A percentile compares a stretch with the other conserved stretches of the same genome.
phyloP scores from a whole-genome alignment of 192 early-diverging fungal species.

The Kickxella alabastrina region DNA sequence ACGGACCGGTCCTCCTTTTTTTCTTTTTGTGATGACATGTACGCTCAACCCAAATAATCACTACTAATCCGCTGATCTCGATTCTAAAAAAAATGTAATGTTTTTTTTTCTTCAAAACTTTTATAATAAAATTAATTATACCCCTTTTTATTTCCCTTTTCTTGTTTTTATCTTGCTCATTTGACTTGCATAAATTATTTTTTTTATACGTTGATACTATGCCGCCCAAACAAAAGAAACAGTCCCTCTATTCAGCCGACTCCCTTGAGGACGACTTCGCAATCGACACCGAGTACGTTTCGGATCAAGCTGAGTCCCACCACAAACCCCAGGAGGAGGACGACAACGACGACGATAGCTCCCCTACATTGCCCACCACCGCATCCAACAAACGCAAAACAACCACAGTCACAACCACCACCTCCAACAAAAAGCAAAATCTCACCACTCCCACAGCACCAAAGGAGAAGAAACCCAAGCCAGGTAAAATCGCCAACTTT shows the following conservation, averaged over 20 bases:
- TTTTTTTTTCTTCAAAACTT: background rate
- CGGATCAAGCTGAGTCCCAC: background rate
- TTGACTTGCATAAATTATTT: too few relatives aligned
- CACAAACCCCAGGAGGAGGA: background rate
- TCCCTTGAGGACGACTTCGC: constrained; percentile 47
- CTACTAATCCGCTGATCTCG: background rate
- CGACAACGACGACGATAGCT: background rate
- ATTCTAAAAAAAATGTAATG: background rate
- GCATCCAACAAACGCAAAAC: constrained; percentile 13
- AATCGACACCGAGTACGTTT: constrained; percentile 24
- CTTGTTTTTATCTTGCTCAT: constrained; percentile 3
- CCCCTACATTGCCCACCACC: background rate
- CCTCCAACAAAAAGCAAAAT: constrained; percentile 5
- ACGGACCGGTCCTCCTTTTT: too few relatives aligned
- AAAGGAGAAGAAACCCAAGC: constrained; percentile 1
- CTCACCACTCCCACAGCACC: background rate
- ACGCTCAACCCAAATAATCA: background rate
- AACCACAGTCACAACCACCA: background rate
- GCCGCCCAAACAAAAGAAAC: constrained; percentile 5
- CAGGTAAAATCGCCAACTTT: constrained; percentile 6
- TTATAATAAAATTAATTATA: background rate
- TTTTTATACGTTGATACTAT: constrained; percentile 1
- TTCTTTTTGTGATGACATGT: background rate
- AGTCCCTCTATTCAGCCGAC: constrained; percentile 14
- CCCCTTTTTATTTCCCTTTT: background rate